A percentile compares a stretch with the other conserved stretches of the same genome.
These are phyloP conservation scores for Lumnitzera littorea DNA, from an alignment of 345 rosid species.

Conservation along the genomic window DNA sequence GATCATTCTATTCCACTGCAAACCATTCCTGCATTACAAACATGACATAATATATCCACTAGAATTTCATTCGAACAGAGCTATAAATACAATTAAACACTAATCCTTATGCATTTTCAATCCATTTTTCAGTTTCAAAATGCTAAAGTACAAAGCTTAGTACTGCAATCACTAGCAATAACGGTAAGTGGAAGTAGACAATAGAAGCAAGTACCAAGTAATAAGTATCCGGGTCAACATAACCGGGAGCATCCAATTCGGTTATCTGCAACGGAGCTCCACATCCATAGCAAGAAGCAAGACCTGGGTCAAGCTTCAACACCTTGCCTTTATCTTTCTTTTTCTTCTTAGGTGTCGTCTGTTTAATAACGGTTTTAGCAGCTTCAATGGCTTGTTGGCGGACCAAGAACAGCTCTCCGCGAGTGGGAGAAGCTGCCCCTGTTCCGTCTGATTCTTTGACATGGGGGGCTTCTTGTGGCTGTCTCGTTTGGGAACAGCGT, in stretches of 20 bases:
- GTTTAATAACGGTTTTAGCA: slow-evolving; percentile 39
- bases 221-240: slow-evolving; percentile 53
- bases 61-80: not conserved
- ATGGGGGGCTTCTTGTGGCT: slow-evolving; percentile 7
- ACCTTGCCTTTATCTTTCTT: slow-evolving; percentile 28
- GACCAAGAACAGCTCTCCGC: slow-evolving; percentile 66
- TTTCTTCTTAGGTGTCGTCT: slow-evolving; percentile 36
- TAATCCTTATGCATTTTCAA: no score
- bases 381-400: slow-evolving; percentile 50
- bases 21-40: no score
- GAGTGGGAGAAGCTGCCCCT: slow-evolving; percentile 72
- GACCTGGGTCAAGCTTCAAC: slow-evolving; percentile 31
- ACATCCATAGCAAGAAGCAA: slow-evolving; percentile 74
- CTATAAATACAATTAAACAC: not conserved
- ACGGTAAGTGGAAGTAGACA: not conserved
- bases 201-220: slow-evolving; percentile 44
- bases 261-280: slow-evolving; percentile 91
- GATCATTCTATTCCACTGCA: no score
- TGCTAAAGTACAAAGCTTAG: not conserved
- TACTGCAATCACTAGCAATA: not conserved
- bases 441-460: slow-evolving; percentile 36
- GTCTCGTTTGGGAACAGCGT: slow-evolving; percentile 20
- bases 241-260: slow-evolving; percentile 77
- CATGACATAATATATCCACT: not conserved
- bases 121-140: not conserved